phyloP scores from a whole-genome alignment of 352 stramenopile genomes.

The Pythium oligandrum region DNA sequence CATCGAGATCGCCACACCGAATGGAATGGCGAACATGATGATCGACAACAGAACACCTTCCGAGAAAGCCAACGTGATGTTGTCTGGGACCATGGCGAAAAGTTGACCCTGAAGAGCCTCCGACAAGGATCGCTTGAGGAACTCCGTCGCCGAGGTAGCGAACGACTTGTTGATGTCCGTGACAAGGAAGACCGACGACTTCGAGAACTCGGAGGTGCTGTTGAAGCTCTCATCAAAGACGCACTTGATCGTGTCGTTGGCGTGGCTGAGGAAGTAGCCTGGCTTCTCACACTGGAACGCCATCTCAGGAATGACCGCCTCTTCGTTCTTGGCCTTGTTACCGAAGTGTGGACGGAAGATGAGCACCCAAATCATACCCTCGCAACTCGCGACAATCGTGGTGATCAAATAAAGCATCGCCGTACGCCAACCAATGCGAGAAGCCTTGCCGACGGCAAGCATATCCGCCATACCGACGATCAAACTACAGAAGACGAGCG shows the following conservation, averaged over 20 bases:
- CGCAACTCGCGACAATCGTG: slow-evolving; percentile 9
- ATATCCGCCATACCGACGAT: slow-evolving; percentile 35
- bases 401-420: slow-evolving; percentile 21
- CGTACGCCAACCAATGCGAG: slow-evolving; percentile 29
- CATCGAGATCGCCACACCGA: slow-evolving; percentile 22
- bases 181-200: slow-evolving; percentile 13
- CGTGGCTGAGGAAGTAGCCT: slow-evolving; percentile 17
- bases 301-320: slow-evolving; percentile 4
- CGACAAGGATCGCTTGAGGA: slow-evolving; percentile 12
- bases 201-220: slow-evolving; percentile 5
- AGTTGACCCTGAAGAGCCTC: slow-evolving; percentile 18
- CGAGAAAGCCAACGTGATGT: slow-evolving; percentile 29
- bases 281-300: slow-evolving; percentile 13
- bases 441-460: slow-evolving; percentile 29
- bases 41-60: slow-evolving; percentile 25
- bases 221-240: slow-evolving; percentile 17
- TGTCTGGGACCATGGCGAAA: slow-evolving; percentile 15
- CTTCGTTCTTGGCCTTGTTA: slow-evolving; percentile 6
- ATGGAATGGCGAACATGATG: slow-evolving; percentile 32
- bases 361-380: slow-evolving; percentile 13
- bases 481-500: slow-evolving; percentile 38
- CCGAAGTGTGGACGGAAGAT: slow-evolving; percentile 15
- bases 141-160: slow-evolving; percentile 2
- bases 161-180: slow-evolving; percentile 21
- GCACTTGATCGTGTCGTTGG: slow-evolving; percentile 16